Conservation (phyloP, 805 yeast species). For the Vanderwaltozyma yarrowii region DNA sequence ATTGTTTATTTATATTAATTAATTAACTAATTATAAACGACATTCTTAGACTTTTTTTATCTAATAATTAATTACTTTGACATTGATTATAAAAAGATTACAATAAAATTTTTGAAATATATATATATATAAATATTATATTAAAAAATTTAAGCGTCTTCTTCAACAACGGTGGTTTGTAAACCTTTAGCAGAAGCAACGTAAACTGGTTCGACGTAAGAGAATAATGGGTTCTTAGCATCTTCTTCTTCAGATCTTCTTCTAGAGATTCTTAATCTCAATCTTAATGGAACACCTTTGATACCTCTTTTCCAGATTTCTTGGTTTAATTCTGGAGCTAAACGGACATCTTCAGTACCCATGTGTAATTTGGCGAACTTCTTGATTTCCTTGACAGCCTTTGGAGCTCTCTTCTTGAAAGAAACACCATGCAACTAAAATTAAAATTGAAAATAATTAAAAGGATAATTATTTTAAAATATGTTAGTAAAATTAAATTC, state of each 20-base stretch:
- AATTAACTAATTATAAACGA: too few relatives aligned
- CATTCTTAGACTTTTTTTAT: too few relatives aligned
- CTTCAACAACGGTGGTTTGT: slow-evolving; percentile 93
- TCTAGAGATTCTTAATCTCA: slow-evolving; percentile 98
- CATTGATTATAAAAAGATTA: not conserved
- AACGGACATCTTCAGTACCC: slow-evolving; percentile 98
- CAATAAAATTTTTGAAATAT: slow-evolving; percentile 1
- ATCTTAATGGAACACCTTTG: slow-evolving; percentile 96
- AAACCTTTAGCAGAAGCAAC: slow-evolving; percentile 96
- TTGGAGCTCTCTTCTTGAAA: slow-evolving; percentile 99
- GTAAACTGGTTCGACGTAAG: slow-evolving; percentile 93
- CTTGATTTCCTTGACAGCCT: slow-evolving; percentile 98
- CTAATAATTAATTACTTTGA: not conserved
- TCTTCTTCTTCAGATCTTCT: slow-evolving; percentile 99
- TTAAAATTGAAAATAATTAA: not conserved
- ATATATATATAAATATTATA: not conserved
- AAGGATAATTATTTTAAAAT: not conserved
- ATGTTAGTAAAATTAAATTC: slow-evolving; percentile 3
- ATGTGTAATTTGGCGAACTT: slow-evolving; percentile 97
- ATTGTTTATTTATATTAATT: too few relatives aligned
- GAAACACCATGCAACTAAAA: slow-evolving; percentile 86
- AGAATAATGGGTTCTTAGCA: slow-evolving; percentile 94
- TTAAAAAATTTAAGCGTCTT: slow-evolving; percentile 35
- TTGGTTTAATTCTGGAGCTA: slow-evolving; percentile 97
- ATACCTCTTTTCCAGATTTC: slow-evolving; percentile 99